Evolutionary conservation across 2,329 filamentous ascomycete species (phyloP), one percentile per base, ranked within the genome.

Genomic region (Microsporum canis): DNA sequence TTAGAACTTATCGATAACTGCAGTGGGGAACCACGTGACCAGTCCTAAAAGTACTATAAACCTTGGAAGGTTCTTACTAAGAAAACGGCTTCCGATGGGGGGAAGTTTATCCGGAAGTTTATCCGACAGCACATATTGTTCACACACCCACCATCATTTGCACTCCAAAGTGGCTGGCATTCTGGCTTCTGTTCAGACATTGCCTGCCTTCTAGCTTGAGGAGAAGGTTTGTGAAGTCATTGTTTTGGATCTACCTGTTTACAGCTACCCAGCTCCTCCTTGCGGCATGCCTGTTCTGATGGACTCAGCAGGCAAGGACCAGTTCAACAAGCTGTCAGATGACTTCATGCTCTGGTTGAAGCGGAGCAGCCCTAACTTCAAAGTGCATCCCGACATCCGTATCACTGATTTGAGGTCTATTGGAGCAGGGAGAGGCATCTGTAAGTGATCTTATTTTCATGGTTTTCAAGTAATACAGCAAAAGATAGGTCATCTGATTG

Each of bases 371-470:
- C 74, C 76, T 34, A 80, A 81, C 45, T 80, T 83, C 57, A 76
- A 74, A 38, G 75, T 86, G 64, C 86, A 77, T 65, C 71, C 77
- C 39, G 85, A 85, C 66, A 81, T 87, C 64, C 70, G 75, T 63
- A 70, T 88, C 33, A 76, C 77, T 57, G 84, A 87, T 73, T 71
- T 87, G 61, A 77, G 84, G 68, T 71, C 74, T 59, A 73, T 74
- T 64, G 77, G 79, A 69, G 79, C 81, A 68, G 84, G 85, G 61
- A 77, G 84, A 76, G 85, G 84, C 67, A 79, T 87, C 67, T 78
- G 84, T 86, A 80, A 71, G 81, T 77, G 64, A 34, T 5, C 49
- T 55, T n/a, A 31, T 14, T 65, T 63, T 61, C 38, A 36, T 6
- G 12, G 31, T 55, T 17, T 7, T 34, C 49, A 36, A 17, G 33